Conservation (phyloP, 495 filamentous ascomycete genomes). For the Echria macrotheca region DNA sequence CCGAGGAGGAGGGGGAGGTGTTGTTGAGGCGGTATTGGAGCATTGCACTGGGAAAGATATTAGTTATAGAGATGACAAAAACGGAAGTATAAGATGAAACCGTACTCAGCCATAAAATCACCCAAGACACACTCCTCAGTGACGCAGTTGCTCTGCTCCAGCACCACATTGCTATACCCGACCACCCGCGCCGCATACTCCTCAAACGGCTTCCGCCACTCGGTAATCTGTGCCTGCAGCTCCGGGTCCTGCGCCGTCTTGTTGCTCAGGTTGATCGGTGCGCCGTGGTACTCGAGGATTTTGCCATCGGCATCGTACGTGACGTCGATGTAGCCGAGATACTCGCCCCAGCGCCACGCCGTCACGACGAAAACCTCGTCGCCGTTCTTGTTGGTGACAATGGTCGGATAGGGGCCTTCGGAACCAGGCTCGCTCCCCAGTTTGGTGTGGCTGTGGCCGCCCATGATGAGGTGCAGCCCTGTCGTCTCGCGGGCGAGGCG, state of each 20-base stretch:
- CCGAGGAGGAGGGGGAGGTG: constrained; percentile 27
- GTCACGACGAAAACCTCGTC: constrained; percentile 59
- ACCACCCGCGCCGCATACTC: constrained; percentile 42
- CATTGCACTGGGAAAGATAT: constrained; percentile 41
- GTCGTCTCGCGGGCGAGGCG: constrained; percentile 44
- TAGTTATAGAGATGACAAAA: not conserved
- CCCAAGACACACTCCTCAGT: constrained; percentile 47
- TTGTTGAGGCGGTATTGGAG: constrained; percentile 43
- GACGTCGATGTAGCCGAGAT: constrained; percentile 55
- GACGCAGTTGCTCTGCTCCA: constrained; percentile 50
- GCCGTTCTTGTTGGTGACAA: constrained; percentile 48
- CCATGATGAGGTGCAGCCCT: constrained; percentile 53
- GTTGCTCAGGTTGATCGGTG: constrained; percentile 52
- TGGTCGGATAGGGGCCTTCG: constrained; percentile 51
- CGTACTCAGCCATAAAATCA: constrained; percentile 45
- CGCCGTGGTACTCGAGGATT: constrained; percentile 50
- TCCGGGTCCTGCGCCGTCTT: constrained; percentile 43
- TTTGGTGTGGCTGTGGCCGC: constrained; percentile 55
- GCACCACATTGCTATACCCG: constrained; percentile 39
- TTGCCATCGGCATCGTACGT: constrained; percentile 47
- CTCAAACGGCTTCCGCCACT: constrained; percentile 50
- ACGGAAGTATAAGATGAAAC: not conserved
- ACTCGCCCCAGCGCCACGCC: constrained; percentile 56
- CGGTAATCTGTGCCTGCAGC: constrained; percentile 46
- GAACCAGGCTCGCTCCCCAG: constrained; percentile 47